Evolutionary conservation across 768 basidiomycete genomes (phyloP).

Genomic region (Panaeolus papilionaceus): DNA sequence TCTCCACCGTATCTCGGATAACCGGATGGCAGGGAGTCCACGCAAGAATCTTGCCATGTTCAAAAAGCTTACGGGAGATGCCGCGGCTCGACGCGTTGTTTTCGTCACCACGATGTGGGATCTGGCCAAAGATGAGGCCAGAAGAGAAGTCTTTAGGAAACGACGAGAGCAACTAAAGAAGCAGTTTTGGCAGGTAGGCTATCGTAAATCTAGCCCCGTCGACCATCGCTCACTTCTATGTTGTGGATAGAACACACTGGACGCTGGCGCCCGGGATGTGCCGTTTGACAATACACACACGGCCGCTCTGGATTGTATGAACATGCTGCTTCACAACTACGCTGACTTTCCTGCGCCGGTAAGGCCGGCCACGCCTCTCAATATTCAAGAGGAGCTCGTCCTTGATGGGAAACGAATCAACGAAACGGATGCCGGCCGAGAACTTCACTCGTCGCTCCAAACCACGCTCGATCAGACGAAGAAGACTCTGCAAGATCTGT

Average conservation of each 20-base stretch:
- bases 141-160: not conserved
- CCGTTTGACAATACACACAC: slow-evolving; percentile 24
- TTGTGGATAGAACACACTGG: slow-evolving; percentile 21
- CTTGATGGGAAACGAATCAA: slow-evolving; percentile 32
- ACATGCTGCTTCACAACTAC: slow-evolving; percentile 30
- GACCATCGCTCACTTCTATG: too few relatives aligned
- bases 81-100: slow-evolving; percentile 49
- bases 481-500: not conserved
- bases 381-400: slow-evolving; percentile 39
- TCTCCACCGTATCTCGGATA: slow-evolving; percentile 49
- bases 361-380: slow-evolving; percentile 7
- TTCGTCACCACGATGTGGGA: slow-evolving; percentile 60
- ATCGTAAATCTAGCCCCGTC: slow-evolving; percentile 15
- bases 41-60: slow-evolving; percentile 52
- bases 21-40: slow-evolving; percentile 47
- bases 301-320: slow-evolving; percentile 26
- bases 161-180: slow-evolving; percentile 23
- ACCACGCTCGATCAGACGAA: slow-evolving; percentile 32
- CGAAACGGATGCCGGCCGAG: slow-evolving; percentile 38
- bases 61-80: slow-evolving; percentile 51
- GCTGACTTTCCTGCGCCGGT: slow-evolving; percentile 16
- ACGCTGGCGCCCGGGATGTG: slow-evolving; percentile 22
- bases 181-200: slow-evolving; percentile 25
- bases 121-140: slow-evolving; percentile 36
- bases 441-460: slow-evolving; percentile 32